Evolutionary conservation across 768 basidiomycete genomes (phyloP).

Genomic region (Macrocybe gigantea): DNA sequence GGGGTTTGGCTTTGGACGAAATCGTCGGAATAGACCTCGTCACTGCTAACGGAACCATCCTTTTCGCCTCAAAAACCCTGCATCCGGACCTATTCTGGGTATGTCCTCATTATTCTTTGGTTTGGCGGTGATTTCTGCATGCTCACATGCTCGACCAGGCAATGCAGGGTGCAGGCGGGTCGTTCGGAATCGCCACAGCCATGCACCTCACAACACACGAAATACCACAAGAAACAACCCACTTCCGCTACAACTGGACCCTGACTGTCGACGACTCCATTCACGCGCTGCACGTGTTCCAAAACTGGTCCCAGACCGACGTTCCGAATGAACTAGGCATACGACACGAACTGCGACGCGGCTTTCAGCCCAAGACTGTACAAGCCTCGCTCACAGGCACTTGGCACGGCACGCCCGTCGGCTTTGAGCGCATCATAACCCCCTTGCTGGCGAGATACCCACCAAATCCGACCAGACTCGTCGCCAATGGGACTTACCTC

Average conservation of each 20-base stretch:
- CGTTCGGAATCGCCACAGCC: conserved; percentile 34
- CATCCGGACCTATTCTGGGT: conserved; percentile 44
- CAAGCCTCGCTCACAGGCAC: neutral
- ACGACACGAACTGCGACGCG: neutral
- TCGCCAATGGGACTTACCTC: neutral
- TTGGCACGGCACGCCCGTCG: neutral
- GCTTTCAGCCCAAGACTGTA: neutral
- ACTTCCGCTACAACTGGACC: conserved; percentile 14
- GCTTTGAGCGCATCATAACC: neutral
- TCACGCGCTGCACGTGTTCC: neutral
- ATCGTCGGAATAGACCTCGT: conserved; percentile 24
- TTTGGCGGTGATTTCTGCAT: neutral
- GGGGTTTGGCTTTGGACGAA: conserved; percentile 31
- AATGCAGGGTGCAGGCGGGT: conserved; percentile 30
- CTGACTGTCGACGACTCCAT: neutral
- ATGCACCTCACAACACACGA: conserved; percentile 28
- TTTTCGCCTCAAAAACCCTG: conserved; percentile 20
- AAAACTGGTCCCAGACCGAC: neutral
- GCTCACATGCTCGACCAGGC: conserved; percentile 19
- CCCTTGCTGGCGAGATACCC: neutral
- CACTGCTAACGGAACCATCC: conserved; percentile 25
- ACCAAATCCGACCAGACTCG: neutral
- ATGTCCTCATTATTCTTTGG: conserved; percentile 5
- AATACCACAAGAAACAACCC: conserved; percentile 26
- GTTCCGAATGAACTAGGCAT: neutral